A percentile compares a stretch with the other conserved stretches of the same genome.
Conservation (phyloP, 371 early-diverging fungal species). For the Mortierella sp. region DNA sequence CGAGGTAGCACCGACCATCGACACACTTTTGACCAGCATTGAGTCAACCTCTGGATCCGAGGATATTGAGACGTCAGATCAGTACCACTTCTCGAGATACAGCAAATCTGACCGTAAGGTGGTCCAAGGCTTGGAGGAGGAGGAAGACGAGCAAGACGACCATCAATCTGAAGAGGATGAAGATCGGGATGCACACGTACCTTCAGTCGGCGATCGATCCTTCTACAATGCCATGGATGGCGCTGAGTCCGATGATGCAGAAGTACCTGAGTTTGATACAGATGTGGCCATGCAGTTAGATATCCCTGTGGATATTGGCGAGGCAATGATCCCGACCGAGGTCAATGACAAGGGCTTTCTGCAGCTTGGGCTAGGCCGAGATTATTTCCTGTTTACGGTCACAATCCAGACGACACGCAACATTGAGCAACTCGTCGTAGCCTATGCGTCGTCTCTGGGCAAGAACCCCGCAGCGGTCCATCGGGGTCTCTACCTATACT, state of each 20-base stretch:
- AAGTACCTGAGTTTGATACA: conserved; percentile 29
- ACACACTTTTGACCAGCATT: conserved; percentile 45
- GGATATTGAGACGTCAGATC: conserved; percentile 16
- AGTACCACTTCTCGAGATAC: conserved; percentile 6
- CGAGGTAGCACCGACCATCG: conserved; percentile 39
- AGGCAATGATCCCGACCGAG: conserved; percentile 50
- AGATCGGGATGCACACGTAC: conserved; percentile 35
- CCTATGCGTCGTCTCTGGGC: conserved; percentile 26
- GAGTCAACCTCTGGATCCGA: conserved; percentile 36
- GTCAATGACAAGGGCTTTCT: conserved; percentile 49
- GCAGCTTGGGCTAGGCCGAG: conserved; percentile 43
- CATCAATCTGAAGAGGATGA: conserved; percentile 16
- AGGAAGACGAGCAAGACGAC: conserved; percentile 34
- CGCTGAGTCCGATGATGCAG: conserved; percentile 14
- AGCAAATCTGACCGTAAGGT: conserved; percentile 10
- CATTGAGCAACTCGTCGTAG: conserved; percentile 25
- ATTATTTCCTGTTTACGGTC: conserved; percentile 51
- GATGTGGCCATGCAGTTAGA: conserved; percentile 37
- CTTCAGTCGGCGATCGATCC: conserved; percentile 32
- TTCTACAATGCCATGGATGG: conserved; percentile 24
- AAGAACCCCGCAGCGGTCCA: conserved; percentile 18
- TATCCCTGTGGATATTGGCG: conserved; percentile 50
- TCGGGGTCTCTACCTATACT: conserved; percentile 45
- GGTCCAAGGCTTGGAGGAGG: conserved; percentile 39
- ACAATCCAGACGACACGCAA: conserved; percentile 40